Evolutionary conservation across 805 yeast genomes (phyloP), one percentile per base, ranked within the genome.

Genomic region (Starmerella bombi): DNA sequence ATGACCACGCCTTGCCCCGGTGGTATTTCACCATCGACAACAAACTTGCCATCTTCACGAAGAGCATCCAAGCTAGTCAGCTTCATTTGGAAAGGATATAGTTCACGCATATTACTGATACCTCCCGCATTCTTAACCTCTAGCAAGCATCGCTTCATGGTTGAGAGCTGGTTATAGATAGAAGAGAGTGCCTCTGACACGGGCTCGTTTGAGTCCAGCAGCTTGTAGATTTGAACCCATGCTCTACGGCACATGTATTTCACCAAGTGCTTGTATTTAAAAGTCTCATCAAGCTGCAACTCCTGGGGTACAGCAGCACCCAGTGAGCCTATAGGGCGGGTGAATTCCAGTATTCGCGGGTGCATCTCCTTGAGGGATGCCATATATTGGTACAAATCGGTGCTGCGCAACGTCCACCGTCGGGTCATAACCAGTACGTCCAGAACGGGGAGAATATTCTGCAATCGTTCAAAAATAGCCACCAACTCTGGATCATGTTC

Each of bases 1-100:
- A 77, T 85, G 48, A 91, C 66, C n/a, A 93, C 75, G 5, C 96
- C 98, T 61, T 91, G 99, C 10, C 99, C 99, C 58, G 91, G 97
- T 2, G 99, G 99, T 32, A 91, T 80, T 48, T 83, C 81, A 38
- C 76, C 82, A 46, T 81, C 83, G 34, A 84, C 80, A 55, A 80
- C 75, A 54, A 91, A 91, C 64, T 83, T 88, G 6, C 99, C 99
- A 58, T 91, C 97, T 12, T 64, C 69, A 55, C 96, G 74, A 55
- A 80, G 57, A 54, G 85, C 81, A 59, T 91, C 98, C 44, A 91
- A 69, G 14, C 91, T 77, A 2, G 93, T 91, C 41, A 91, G 68
- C 62, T 91, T 91, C 75, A 91, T 74, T 61, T 91, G 97, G 58
- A 83, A 91, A 5, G 98, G 99, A 55, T 86, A 91, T 40, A 91